Percentiles rank a stretch among this genome's conserved stretches.
Evolutionary conservation across 139 green algal species (phyloP).

Genomic region (Eudorina sp.): DNA sequence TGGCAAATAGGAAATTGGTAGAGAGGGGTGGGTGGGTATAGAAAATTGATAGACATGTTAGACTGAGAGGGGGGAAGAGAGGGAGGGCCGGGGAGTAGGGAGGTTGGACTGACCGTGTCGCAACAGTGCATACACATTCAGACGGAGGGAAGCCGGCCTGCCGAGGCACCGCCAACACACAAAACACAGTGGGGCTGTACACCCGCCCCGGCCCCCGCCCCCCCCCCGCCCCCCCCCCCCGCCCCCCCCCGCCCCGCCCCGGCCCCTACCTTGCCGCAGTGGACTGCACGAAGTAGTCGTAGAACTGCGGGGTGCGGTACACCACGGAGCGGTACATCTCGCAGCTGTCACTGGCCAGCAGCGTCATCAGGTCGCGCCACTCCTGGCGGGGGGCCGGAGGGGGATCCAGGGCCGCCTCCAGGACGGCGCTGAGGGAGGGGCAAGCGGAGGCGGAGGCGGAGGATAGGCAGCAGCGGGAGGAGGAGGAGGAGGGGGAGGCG

Average conservation of each 20-base stretch:
- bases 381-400: slow-evolving; percentile 54
- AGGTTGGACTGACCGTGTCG: too few relatives aligned
- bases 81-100: too few relatives aligned
- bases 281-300: slow-evolving; percentile 91
- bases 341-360: slow-evolving; percentile 73
- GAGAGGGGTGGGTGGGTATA: background rate
- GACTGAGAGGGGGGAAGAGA: background rate
- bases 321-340: slow-evolving; percentile 77
- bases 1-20: too few relatives aligned
- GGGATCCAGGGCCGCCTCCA: slow-evolving; percentile 75
- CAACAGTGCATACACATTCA: too few relatives aligned
- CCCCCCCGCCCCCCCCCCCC: background rate
- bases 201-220: too few relatives aligned
- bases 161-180: too few relatives aligned
- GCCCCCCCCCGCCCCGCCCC: background rate
- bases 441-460: background rate
- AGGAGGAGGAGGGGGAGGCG: background rate
- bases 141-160: too few relatives aligned
- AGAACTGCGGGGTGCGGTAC: slow-evolving; percentile 85
- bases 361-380: slow-evolving; percentile 88
- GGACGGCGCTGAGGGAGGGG: slow-evolving; percentile 66
- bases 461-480: background rate
- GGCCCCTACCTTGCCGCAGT: slow-evolving; percentile 81
- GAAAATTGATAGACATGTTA: background rate
- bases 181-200: too few relatives aligned